Percentiles rank a stretch among this genome's conserved stretches.
Conservation (phyloP, 352 stramenopile species). For the Globisporangium paroecandrum region DNA sequence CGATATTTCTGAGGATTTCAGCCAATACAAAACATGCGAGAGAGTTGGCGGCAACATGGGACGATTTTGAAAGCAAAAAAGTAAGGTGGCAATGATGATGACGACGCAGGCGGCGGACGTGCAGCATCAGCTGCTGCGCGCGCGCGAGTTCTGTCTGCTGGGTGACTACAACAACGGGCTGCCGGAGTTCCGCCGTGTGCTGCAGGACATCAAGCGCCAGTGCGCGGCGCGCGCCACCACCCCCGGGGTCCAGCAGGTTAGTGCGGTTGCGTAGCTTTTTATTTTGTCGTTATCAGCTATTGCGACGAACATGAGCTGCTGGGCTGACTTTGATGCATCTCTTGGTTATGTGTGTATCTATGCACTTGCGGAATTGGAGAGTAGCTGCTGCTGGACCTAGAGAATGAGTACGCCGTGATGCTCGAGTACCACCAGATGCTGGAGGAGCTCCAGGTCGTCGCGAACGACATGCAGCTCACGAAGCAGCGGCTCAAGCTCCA, state of each 20-base stretch:
- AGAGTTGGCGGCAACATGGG: background rate
- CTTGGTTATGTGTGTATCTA: background rate
- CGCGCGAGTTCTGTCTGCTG: conserved; percentile 59
- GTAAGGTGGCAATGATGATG: background rate
- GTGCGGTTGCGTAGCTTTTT: background rate
- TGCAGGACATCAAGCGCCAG: conserved; percentile 33
- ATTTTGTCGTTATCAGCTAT: conserved; percentile 3
- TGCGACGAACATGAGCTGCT: background rate
- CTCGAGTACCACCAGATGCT: conserved; percentile 47
- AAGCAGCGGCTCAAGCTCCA: conserved; percentile 22
- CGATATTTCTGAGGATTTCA: background rate
- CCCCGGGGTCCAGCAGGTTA: conserved; percentile 35
- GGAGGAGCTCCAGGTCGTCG: conserved; percentile 27
- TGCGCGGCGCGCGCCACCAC: conserved; percentile 15
- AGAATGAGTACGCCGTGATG: conserved; percentile 45
- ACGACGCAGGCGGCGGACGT: background rate
- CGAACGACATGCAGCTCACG: conserved; percentile 25
- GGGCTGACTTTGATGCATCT: background rate
- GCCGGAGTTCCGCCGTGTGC: conserved; percentile 34
- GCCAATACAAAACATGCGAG: conserved; percentile 1
- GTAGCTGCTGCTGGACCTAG: conserved; percentile 38
- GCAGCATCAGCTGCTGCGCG: conserved; percentile 40
- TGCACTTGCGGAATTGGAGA: conserved; percentile 16
- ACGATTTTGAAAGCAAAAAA: conserved; percentile 8
- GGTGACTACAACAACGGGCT: conserved; percentile 57